Evolutionary conservation across 495 filamentous ascomycete genomes (phyloP), one percentile per base, ranked within the genome.

Genomic region (Aspergillus bertholletiae): DNA sequence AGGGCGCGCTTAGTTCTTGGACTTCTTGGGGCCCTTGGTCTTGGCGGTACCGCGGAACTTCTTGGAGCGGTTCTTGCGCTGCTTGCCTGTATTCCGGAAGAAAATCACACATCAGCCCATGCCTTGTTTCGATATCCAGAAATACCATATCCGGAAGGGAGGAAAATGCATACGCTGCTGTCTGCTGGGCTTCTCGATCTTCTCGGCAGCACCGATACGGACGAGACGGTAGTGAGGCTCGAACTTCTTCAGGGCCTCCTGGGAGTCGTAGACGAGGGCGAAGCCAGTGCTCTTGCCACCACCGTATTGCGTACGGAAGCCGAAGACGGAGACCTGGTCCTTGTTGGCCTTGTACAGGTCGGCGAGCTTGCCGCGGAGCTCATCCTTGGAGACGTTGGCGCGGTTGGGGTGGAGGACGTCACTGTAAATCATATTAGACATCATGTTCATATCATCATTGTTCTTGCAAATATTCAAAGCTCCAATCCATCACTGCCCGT

Each of bases 1-100:
- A 46, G 26, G 46, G 55, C 37, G 63, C 67, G 60, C 58, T 75
- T 78, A 78, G 63, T 76, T 66, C 75, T 78, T 78, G 75, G 37
- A 70, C 81, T 91, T 87, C 80, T 88, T 87, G 66, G 84, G 86
- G 70, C 89, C 88, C 89, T 96, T 97, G 68, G 74, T 75, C 78
- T 89, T 88, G 67, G 92, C 95, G 64, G 88, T 92, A 73, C 95
- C 95, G 60, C 95, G 90, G 74, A 96, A 88, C 74, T 93, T 91
- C 90, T 97, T 97, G 78, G 88, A 85, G 73, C 92, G 84, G 90
- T 99, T 99, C 88, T 97, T 99, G 82, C 95, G 88, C 85, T 97
- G 93, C 84, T 99, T 99, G 85, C 95, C 95, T 99, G 78, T 56
- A 48, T 57, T 54, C 15, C 40, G 35, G 34, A 41, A 22, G 22